Conservation (phyloP, 78 protist genomes). For the Cyanophora paradoxa region DNA sequence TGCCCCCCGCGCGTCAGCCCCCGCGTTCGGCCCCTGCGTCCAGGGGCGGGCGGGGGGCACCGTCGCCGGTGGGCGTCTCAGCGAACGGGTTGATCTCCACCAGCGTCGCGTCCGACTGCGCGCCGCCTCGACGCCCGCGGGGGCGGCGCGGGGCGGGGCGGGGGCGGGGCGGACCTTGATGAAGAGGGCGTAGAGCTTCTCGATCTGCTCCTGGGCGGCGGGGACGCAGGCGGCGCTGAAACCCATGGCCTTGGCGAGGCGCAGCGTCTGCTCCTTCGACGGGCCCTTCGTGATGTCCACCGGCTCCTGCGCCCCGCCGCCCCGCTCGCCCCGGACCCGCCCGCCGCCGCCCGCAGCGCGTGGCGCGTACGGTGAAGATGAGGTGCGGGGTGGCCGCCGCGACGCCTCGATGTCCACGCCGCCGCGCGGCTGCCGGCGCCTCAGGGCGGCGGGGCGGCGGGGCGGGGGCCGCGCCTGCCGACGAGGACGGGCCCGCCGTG, state of each 20-base stretch:
- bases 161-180: no score
- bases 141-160: no score
- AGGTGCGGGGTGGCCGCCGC: constrained; percentile 37
- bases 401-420: constrained; percentile 89
- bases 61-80: constrained; percentile 61
- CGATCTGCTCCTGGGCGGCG: constrained; percentile 13
- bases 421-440: constrained; percentile 52
- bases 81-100: constrained; percentile 96
- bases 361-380: constrained; percentile 12
- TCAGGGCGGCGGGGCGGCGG: constrained; percentile 7
- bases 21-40: no score
- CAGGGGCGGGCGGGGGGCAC: no score
- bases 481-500: constrained; percentile 42
- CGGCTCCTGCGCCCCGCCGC: constrained; percentile 36
- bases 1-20: no score
- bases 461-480: constrained; percentile 12
- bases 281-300: constrained; percentile 75
- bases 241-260: constrained; percentile 57
- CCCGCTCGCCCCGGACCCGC: no score
- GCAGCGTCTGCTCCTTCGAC: constrained; percentile 45
- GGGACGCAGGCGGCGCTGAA: constrained; percentile 17
- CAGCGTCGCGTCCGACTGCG: no score
- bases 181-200: constrained; percentile 33
- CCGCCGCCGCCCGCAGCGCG: neutral
- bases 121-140: no score